Evolutionary conservation across 2,329 filamentous ascomycete species (phyloP), one percentile per base, ranked within the genome.

Genomic region (Fusarium sp.): DNA sequence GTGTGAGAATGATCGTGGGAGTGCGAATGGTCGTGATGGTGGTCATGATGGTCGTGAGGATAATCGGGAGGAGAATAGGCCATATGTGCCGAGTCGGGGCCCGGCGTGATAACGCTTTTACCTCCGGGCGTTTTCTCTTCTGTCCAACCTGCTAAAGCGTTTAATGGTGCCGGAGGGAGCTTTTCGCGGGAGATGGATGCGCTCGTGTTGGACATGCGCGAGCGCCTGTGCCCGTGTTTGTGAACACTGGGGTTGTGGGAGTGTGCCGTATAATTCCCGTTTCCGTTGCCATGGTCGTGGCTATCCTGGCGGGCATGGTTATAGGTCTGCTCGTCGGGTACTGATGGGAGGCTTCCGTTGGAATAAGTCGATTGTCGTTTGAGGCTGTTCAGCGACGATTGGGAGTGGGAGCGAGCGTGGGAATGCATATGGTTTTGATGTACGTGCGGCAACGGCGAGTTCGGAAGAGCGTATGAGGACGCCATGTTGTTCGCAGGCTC

Each of bases 391-490:
- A 83, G 76, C 12, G 76, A 74, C 43, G 75, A 63, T 61, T 75
- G 77, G 8, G 77, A 76, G 38, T 75, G 74, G 7, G 77, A 75
- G 50, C 76, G 75, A 12, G 76, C 70, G 47, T 78, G 78, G 7
- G 76, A 72, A 64, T 81, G 76, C 41, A 77, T 72, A 57, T 77
- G 73, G 44, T 78, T 78, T 50, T 80, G 75, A 64, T 83, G 79
- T 54, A 78, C 79, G 64, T 81, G 81, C 48, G 81, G 79, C 41
- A 84, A 72, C 35, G 81, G 77, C 32, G 82, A 78, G 32, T 81
- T 79, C n/a, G 84, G 84, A 51, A 86, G 73, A 47, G 79, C 77
- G 70, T 84, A 86, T 22, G 84, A 81, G 34, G 83, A 81, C 58
- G 81, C 78, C 81, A 84, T 84, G 53, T 55, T 74, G 42, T 49